These are phyloP conservation scores for Entomortierella chlamydospora DNA, from an alignment of 192 early-diverging fungal genomes.

Conservation along the genomic window DNA sequence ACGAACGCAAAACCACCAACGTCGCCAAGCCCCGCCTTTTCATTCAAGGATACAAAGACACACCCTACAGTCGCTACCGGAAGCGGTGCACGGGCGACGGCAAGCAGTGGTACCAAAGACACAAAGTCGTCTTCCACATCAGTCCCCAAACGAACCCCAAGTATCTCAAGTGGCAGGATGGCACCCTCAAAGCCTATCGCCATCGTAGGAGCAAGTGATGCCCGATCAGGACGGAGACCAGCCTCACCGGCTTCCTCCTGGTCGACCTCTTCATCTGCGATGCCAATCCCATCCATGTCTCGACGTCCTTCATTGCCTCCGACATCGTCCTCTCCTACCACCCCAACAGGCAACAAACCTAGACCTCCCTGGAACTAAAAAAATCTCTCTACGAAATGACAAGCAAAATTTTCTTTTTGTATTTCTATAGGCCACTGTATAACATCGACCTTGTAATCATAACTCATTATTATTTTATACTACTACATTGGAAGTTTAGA, in stretches of 20 bases:
- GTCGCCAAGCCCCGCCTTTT: background rate
- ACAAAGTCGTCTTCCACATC: background rate
- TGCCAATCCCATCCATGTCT: background rate
- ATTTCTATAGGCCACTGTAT: background rate
- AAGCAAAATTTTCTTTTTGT: background rate
- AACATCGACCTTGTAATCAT: background rate
- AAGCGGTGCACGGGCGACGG: no score
- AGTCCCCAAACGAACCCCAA: background rate
- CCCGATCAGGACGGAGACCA: constrained; percentile 14
- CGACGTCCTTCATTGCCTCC: constrained; percentile 18
- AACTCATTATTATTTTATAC: no score
- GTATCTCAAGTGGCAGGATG: background rate
- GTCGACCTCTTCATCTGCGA: background rate
- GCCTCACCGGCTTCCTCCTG: constrained; percentile 24
- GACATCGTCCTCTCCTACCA: background rate
- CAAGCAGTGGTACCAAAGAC: background rate
- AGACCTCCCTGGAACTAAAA: constrained; percentile 11
- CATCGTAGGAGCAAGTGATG: background rate
- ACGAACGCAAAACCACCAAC: constrained; percentile 17
- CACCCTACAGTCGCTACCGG: background rate
- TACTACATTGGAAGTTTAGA: background rate
- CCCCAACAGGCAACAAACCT: background rate
- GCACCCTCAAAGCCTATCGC: constrained; percentile 13
- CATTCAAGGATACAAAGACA: background rate
- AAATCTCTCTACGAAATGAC: background rate